These are phyloP conservation scores for Diaporthe eres DNA, from an alignment of 2,329 filamentous ascomycete species.

Conservation along the genomic window DNA sequence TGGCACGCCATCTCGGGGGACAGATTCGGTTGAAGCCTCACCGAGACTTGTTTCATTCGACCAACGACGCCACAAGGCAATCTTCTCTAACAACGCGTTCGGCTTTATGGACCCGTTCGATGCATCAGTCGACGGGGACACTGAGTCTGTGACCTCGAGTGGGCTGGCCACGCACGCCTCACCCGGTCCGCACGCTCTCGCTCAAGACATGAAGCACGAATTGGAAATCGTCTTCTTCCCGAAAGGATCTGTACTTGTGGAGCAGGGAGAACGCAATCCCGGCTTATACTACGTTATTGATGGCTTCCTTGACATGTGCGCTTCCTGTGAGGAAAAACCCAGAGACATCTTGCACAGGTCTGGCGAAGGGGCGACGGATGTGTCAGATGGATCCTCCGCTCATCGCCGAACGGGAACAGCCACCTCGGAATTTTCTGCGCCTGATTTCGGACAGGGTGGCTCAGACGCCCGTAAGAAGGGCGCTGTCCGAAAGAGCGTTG, in stretches of 20 bases:
- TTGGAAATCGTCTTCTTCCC: slow-evolving; percentile 98
- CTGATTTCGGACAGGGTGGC: slow-evolving; percentile 46
- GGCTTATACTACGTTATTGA: slow-evolving; percentile 98
- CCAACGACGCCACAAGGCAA: slow-evolving; percentile 81
- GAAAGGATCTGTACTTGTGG: slow-evolving; percentile 92
- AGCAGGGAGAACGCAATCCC: slow-evolving; percentile 96
- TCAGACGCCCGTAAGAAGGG: slow-evolving; percentile 60
- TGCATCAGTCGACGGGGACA: slow-evolving; percentile 82
- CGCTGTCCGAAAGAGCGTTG: slow-evolving; percentile 77
- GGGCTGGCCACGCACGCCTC: slow-evolving; percentile 72
- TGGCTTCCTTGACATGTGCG: slow-evolving; percentile 93
- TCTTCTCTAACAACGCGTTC: slow-evolving; percentile 87
- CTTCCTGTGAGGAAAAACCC: slow-evolving; percentile 75
- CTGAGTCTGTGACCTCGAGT: slow-evolving; percentile 85
- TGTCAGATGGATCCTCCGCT: slow-evolving; percentile 46
- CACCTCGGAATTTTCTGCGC: slow-evolving; percentile 48
- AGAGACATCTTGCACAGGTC: slow-evolving; percentile 57
- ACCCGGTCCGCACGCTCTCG: slow-evolving; percentile 75
- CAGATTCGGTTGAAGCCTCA: slow-evolving; percentile 85
- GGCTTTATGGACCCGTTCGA: slow-evolving; percentile 92
- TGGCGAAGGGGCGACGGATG: slow-evolving; percentile 52
- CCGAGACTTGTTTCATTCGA: slow-evolving; percentile 89
- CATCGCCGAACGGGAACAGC: slow-evolving; percentile 38
- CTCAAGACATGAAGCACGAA: slow-evolving; percentile 88
- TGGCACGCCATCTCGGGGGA: slow-evolving; percentile 74